Evolutionary conservation across 139 green algal genomes (phyloP), one percentile per base, ranked within the genome.

Genomic region (Helicosporidium sp.): DNA sequence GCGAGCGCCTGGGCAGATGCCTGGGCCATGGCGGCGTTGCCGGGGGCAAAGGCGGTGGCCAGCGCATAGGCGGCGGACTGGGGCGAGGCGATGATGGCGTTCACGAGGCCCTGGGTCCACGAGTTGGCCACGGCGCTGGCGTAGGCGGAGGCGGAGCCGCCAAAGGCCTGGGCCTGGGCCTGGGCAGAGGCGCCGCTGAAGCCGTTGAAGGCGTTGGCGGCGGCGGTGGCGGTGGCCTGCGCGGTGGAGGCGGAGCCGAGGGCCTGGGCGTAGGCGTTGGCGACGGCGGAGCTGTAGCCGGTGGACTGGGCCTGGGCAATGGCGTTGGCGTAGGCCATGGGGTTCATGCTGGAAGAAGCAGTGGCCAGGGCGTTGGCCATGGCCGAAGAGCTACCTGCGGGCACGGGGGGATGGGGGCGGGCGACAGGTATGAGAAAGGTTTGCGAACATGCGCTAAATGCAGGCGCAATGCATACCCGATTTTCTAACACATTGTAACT

Each of bases 1-100:
- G n/a, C n/a, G 13, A 26, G 20, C 19, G 48, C 31, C 48, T 54
- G 29, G 12, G 48, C 26, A 16, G 25, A 26, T 34, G 48, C 34
- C 17, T 23, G 20, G 17, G 28, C 48, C 7, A 33, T 17, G 3
- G 17, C 48, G 43, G 43, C 22, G 16, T 54, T 41, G 26, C 28
- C 48, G 28, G 48, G 22, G 27, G 27, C 13, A 13, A 27, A 35
- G 24, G 41, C 48, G 26, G 43, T 24, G 7, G 26, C 35, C 20
- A 41, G 24, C 7, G 48, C 48, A 19, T 54, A 28, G 28, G 48
- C 48, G 25, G 41, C 13, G 41, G 24, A 10, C 10, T 10, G 10
- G 41, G 31, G 31, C 13, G 31, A 10, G 31, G 31, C 10, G 31
- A 37, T 10, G 31, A 37, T 37, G 31, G 31, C 10, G 31, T 10